Evolutionary conservation across 1,139 yeast genomes (phyloP), one percentile per base, ranked within the genome.

Genomic region (Suhomyces bokatorum): DNA sequence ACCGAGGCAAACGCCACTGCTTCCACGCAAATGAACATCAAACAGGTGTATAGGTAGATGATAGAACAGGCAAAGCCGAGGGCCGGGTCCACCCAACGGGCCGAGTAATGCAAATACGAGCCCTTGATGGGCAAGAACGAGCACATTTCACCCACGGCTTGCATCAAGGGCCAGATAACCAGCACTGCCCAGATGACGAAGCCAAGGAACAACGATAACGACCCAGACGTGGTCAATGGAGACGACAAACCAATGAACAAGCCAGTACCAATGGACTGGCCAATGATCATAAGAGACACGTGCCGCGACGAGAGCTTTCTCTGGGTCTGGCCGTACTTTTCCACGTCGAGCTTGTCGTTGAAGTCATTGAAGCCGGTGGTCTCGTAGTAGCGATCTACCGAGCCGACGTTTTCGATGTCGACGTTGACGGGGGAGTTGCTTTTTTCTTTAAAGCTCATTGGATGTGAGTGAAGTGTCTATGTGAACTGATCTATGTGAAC

Each of bases 261-360:
- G 41, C 81, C 81, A 3, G 78, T 69, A 27, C 81, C 80, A 38
- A 77, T 73, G 45, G 74, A 63, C 45, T 77, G 79, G n/a, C 81
- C 81, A 38, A 77, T 70, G 39, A 77, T 73, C 67, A 77, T 73
- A 53, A 77, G 66, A 35, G 73, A 64, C 16, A 77, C 71, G 57
- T 77, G 81, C 37, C 81, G 64, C 11, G 72, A 59, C 34, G 65
- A 63, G 35, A 77, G 61, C 37, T 67, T 67, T 49, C 80, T 63
- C 46, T 69, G 57, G 28, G 72, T 68, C 34, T 54, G 52, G 20
- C 75, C 75, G 49, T 69, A 67, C 40, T 66, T 63, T 14, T 58
- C 64, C 4, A 58, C 54, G 42, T 70, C 70, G 8, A 66, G 51
- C 38, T 53, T 55, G 45, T 66, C 70, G 39, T 69, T 46, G 44